These are phyloP conservation scores for Penicillium psychrofluorescens DNA, from an alignment of 495 filamentous ascomycete species.

Conservation along the genomic window DNA sequence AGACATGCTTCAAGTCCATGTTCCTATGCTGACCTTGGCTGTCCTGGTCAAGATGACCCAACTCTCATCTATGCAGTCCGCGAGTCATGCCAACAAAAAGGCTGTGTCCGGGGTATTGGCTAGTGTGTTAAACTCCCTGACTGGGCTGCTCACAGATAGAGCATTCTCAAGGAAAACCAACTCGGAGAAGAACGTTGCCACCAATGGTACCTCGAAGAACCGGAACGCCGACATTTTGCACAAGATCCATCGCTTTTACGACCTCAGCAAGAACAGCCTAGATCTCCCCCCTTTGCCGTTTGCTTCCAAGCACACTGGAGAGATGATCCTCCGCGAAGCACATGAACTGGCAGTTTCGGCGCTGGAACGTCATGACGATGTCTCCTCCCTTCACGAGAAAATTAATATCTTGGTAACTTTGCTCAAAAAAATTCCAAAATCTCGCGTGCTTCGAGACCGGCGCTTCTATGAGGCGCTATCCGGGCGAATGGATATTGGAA, in stretches of 20 bases:
- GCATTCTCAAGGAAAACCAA: constrained; percentile 49
- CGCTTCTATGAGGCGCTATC: constrained; percentile 52
- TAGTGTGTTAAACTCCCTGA: constrained; percentile 26
- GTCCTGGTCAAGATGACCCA: constrained; percentile 50
- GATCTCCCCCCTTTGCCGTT: constrained; percentile 49
- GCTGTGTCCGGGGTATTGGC: constrained; percentile 20
- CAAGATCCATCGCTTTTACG: constrained; percentile 59
- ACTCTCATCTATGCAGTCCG: constrained; percentile 9
- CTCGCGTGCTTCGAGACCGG: constrained; percentile 43
- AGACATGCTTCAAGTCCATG: constrained; percentile 85
- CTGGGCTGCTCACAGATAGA: constrained; percentile 60
- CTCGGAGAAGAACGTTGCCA: constrained; percentile 14
- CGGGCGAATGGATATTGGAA: constrained; percentile 12
- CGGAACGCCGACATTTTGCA: constrained; percentile 44
- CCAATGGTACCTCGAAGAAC: constrained; percentile 9
- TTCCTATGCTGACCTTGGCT: constrained; percentile 65
- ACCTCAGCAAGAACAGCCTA: constrained; percentile 35
- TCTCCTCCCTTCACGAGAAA: constrained; percentile 28
- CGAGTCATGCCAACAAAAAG: constrained; percentile 11
- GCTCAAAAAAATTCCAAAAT: constrained; percentile 49
- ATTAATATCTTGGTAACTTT: constrained; percentile 47
- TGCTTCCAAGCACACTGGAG: constrained; percentile 44
- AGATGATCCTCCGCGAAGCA: constrained; percentile 56
- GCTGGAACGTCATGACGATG: constrained; percentile 17
- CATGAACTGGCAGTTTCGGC: constrained; percentile 43